Conservation (phyloP, 441 rosid genomes). For the Raphanus hybrid region DNA sequence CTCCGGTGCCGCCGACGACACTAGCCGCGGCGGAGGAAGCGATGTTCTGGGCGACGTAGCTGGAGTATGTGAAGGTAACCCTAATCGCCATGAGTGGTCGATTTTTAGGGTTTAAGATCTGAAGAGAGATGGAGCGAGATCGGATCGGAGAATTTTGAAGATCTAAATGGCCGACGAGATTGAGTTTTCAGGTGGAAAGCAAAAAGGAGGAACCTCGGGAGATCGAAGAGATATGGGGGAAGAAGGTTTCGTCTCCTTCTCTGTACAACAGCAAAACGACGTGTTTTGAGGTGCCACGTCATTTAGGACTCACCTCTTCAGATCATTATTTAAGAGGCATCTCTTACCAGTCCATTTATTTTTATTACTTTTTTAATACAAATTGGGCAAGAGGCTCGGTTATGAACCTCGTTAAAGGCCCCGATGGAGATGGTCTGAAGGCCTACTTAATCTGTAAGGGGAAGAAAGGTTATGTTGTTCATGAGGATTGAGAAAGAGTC, state of each 20-base stretch:
- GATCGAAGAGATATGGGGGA: constrained; percentile 15
- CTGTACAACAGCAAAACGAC: too few species aligned
- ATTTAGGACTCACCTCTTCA: too few species aligned
- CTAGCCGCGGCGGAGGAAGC: constrained; percentile 61
- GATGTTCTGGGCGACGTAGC: constrained; percentile 70
- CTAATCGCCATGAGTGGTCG: constrained; percentile 69
- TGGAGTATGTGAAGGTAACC: constrained; percentile 68
- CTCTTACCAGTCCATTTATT: too few species aligned
- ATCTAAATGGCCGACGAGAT: constrained; percentile 25
- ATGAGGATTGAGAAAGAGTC: too few species aligned
- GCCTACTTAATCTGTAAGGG: too few species aligned
- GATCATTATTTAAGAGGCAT: too few species aligned
- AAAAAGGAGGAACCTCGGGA: constrained; percentile 2
- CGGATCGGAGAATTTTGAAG: constrained; percentile 43
- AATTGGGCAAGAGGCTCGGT: too few species aligned
- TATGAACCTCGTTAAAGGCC: too few species aligned
- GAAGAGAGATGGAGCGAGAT: neutral
- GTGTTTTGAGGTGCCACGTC: too few species aligned
- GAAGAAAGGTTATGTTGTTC: too few species aligned
- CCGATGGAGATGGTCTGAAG: too few species aligned
- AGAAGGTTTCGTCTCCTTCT: neutral
- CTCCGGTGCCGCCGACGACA: constrained; percentile 41
- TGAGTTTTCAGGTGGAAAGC: constrained; percentile 7
- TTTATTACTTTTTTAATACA: too few species aligned
- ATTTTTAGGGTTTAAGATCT: neutral